Conservation (phyloP, 192 early-diverging fungal genomes). For the Entomortierella beljakovae region DNA sequence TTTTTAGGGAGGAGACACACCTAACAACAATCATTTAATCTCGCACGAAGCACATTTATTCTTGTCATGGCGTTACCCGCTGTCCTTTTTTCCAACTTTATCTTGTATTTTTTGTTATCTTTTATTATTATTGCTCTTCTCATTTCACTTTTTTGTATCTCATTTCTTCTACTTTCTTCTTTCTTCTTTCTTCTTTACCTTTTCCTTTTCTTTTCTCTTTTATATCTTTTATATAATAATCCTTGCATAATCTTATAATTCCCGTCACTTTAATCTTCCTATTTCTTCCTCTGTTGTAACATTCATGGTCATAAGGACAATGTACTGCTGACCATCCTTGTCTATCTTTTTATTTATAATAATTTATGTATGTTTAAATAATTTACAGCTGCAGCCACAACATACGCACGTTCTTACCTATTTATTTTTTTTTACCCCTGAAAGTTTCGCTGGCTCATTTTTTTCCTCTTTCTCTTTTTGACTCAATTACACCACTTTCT, state of each 20-base stretch:
- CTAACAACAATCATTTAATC: background rate
- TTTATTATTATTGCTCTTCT: background rate
- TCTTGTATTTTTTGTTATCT: background rate
- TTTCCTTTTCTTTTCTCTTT: background rate
- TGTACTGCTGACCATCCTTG: background rate
- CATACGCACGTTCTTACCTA: background rate
- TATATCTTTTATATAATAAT: background rate
- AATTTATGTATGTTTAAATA: background rate
- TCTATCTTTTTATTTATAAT: background rate
- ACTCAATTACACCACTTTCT: background rate
- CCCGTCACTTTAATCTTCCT: background rate
- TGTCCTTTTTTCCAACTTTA: background rate
- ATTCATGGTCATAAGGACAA: background rate
- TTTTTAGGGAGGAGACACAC: background rate
- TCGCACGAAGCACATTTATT: constrained; percentile 1
- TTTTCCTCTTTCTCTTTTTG: too few relatives aligned
- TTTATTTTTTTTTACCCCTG: too few relatives aligned
- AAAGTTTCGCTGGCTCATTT: too few relatives aligned
- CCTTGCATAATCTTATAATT: background rate
- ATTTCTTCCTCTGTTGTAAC: background rate
- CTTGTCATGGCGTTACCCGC: background rate
- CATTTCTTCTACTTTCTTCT: background rate
- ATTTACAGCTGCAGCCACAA: background rate
- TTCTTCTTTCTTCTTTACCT: background rate
- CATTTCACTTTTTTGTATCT: background rate